Evolutionary conservation across 2,329 filamentous ascomycete genomes (phyloP).

Genomic region (Penicillium decumbens): DNA sequence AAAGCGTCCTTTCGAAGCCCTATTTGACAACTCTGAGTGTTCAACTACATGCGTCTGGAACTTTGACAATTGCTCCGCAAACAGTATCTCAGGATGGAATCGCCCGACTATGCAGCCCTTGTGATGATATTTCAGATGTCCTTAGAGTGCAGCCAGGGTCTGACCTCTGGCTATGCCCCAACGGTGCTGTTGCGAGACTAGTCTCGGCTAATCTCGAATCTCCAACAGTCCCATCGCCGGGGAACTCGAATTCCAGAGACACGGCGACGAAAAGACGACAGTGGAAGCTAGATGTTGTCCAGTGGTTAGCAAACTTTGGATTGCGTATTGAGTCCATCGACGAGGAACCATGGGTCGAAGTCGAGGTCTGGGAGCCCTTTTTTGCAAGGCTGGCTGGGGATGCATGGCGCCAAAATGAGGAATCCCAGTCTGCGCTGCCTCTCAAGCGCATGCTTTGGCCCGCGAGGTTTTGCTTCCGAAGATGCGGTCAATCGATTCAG

Average conservation of each 20-base stretch:
- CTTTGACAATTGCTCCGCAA: slow-evolving; percentile 35
- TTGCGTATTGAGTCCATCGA: slow-evolving; percentile 28
- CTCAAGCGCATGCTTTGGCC: slow-evolving; percentile 45
- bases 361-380: slow-evolving; percentile 41
- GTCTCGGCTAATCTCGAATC: slow-evolving; percentile 25
- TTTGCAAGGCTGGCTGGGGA: slow-evolving; percentile 37
- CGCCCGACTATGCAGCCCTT: slow-evolving; percentile 27
- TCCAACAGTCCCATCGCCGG: slow-evolving; percentile 21
- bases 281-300: slow-evolving; percentile 37
- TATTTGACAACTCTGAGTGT: slow-evolving; percentile 37
- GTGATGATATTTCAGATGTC: slow-evolving; percentile 15
- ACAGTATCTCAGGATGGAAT: slow-evolving; percentile 37
- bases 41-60: slow-evolving; percentile 36
- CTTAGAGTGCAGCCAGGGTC: slow-evolving; percentile 22
- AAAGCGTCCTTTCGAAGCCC: slow-evolving; percentile 24
- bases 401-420: slow-evolving; percentile 25
- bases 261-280: slow-evolving; percentile 21
- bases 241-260: slow-evolving; percentile 12
- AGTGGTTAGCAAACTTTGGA: slow-evolving; percentile 39
- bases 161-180: slow-evolving; percentile 42
- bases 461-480: slow-evolving; percentile 41
- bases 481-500: slow-evolving; percentile 21
- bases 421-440: slow-evolving; percentile 27
- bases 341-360: slow-evolving; percentile 38
- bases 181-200: slow-evolving; percentile 36